Evolutionary conservation across 129 eudicot genomes (phyloP).

Genomic region (Daucus carota): DNA sequence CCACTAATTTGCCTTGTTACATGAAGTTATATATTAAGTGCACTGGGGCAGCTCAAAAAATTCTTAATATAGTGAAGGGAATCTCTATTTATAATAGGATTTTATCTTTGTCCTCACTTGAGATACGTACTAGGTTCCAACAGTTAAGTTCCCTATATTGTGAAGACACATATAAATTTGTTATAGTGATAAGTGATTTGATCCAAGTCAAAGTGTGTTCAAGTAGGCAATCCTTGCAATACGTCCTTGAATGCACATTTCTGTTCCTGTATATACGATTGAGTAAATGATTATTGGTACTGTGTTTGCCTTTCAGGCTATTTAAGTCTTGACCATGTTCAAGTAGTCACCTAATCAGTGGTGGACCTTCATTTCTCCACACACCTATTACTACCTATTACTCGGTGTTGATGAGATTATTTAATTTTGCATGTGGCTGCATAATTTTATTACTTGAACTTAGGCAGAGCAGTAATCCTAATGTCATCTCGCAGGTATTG

Average conservation of each 20-base stretch:
- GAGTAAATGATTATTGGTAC: neutral
- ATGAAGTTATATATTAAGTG: neutral
- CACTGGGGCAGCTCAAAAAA: neutral
- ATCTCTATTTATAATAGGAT: too few relatives aligned
- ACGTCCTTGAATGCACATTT: neutral
- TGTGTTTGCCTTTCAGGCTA: neutral
- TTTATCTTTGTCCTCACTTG: neutral
- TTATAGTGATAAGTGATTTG: neutral
- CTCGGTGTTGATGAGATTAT: neutral
- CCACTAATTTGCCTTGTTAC: neutral
- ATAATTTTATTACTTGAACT: neutral
- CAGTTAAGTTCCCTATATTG: neutral
- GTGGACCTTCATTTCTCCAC: neutral
- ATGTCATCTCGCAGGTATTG: constrained; percentile 40
- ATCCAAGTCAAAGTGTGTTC: neutral
- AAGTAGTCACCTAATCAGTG: neutral
- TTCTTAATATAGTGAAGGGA: neutral
- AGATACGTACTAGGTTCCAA: neutral
- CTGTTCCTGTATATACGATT: neutral
- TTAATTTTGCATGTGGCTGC: neutral
- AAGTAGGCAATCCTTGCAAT: neutral
- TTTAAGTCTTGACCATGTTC: neutral
- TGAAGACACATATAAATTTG: neutral
- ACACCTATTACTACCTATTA: neutral
- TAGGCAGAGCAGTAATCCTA: neutral